A percentile compares a stretch with the other conserved stretches of the same genome.
phyloP scores from a whole-genome alignment of 495 filamentous ascomycete species.

The Penicillium mononematosum region DNA sequence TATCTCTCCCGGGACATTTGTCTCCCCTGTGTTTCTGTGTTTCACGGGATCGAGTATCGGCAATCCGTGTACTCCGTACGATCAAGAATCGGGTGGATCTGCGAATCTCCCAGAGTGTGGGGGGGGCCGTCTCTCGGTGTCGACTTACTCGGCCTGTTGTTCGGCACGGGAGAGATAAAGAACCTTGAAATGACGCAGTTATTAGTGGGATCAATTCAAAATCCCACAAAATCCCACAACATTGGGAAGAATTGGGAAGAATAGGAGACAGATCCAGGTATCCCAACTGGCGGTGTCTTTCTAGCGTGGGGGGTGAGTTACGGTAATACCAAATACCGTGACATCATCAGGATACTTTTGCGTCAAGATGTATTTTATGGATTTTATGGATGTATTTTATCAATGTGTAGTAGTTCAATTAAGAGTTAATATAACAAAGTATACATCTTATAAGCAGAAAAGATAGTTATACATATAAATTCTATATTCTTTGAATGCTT shows the following conservation, averaged over 20 bases:
- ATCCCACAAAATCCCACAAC: background rate
- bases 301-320: conserved; percentile 32
- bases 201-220: background rate
- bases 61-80: background rate
- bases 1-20: background rate
- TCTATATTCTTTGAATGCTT: background rate
- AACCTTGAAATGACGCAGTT: background rate
- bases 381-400: background rate
- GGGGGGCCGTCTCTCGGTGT: conserved; percentile 4
- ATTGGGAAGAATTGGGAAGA: no score
- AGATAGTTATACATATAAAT: background rate
- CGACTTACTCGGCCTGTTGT: background rate
- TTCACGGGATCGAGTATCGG: conserved; percentile 7
- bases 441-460: background rate
- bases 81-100: conserved; percentile 1
- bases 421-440: background rate
- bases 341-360: conserved; percentile 18
- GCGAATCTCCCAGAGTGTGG: conserved; percentile 4
- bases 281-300: conserved; percentile 14
- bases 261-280: background rate
- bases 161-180: conserved; percentile 8
- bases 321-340: conserved; percentile 13
- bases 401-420: background rate
- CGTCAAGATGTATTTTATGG: background rate
- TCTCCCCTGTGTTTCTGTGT: conserved; percentile 1